Percentiles rank a stretch among this genome's conserved stretches.
phyloP scores from a whole-genome alignment of 768 basidiomycete genomes.

The Lactarius pseudohatsudake region DNA sequence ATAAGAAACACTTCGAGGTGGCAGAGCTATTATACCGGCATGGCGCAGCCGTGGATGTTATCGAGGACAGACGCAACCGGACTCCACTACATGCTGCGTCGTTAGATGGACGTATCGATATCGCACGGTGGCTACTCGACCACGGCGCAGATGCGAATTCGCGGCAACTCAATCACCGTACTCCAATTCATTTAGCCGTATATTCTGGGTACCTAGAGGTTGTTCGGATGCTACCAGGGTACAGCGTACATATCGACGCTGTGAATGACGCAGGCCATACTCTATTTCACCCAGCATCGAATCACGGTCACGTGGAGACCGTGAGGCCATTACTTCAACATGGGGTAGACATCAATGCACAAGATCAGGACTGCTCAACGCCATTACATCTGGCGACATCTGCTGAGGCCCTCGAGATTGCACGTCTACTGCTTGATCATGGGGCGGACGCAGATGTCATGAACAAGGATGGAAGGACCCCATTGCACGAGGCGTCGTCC shows the following conservation, averaged over 20 bases:
- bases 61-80: neutral
- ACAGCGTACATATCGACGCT: neutral
- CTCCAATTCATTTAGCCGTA: neutral
- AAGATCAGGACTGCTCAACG: neutral
- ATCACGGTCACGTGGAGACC: neutral
- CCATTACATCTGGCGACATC: neutral
- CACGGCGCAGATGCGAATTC: neutral
- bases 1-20: neutral
- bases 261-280: neutral
- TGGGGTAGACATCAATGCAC: neutral
- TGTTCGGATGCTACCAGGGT: neutral
- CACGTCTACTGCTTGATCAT: neutral
- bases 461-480: neutral
- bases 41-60: neutral
- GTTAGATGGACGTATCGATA: neutral
- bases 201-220: neutral
- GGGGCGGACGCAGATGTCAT: neutral
- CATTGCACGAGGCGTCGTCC: neutral
- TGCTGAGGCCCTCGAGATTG: neutral
- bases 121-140: neutral
- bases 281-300: neutral
- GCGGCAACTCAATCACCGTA: neutral
- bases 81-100: neutral
- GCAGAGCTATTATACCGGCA: neutral
- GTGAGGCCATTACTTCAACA: neutral